Evolutionary conservation across 768 basidiomycete species (phyloP), one percentile per base, ranked within the genome.

Genomic region (Hypholoma fasciculare): DNA sequence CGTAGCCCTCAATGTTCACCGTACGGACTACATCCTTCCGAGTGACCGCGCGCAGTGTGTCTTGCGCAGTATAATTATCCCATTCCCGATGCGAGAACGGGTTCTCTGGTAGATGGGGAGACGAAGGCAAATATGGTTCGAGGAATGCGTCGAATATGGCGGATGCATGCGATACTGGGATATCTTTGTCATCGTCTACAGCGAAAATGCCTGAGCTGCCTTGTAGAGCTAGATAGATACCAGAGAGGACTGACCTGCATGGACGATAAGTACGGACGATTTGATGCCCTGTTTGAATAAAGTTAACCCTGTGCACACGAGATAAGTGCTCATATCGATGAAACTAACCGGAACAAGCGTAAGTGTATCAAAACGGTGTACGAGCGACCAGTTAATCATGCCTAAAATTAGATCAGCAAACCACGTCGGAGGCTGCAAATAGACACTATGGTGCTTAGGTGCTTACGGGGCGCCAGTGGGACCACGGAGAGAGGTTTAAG

Each of bases 181-280:
- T 92, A 49, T 90, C 87, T 63, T 74, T 76, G 71, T 95, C 93
- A 68, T 93, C 78, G 59, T 79, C 78, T 75, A 23, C 7, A 40
- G 36, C 23, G 12, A 13, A 49, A 23, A 19, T 16, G 16, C 14
- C 13, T 49, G 23, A 49, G 48, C 20, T 23, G 11, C 11, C 27
- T 11, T 49, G 14, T 46, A n/a, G 20, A 37, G 9, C n/a, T n/a
- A 19, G 53, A 34, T 7, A 19, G 37, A 27, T 39, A 56, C 7
- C 12, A 17, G 34, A 46, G n/a, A 17, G 19, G n/a, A 54, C 67
- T 53, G 37, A 75, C 81, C 76, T 7, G 89, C 85, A 69, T 95
- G 93, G 0, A 81, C 85, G 61, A 95, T 80, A 38, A 94, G 74
- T 7, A 90, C 79, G 8, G 88, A 85, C 0, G 83, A 82, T 62